Percentiles rank a stretch among this genome's conserved stretches.
phyloP scores from a whole-genome alignment of 805 yeast genomes.

The Metschnikowia borealis region DNA sequence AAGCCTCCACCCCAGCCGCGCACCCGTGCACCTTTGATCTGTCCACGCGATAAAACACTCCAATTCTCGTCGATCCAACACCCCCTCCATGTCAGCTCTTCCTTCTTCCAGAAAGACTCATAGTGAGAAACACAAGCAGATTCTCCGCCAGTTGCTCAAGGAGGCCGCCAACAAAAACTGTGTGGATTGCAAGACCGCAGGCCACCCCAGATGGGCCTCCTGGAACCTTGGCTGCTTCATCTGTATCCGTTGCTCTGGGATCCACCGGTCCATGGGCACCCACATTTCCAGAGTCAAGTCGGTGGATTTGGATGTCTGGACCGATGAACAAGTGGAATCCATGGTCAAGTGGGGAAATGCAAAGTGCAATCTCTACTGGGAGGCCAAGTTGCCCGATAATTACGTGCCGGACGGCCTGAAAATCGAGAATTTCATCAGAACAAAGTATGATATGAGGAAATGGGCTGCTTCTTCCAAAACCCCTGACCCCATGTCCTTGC shows the following conservation, averaged over 20 bases:
- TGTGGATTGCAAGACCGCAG: conserved; percentile 86
- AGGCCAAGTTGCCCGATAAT: conserved; percentile 62
- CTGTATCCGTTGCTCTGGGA: conserved; percentile 93
- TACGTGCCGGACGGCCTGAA: conserved; percentile 81
- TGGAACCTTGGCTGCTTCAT: conserved; percentile 93
- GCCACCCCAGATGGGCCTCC: conserved; percentile 97
- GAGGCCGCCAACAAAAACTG: conserved; percentile 77
- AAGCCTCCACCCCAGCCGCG: background rate
- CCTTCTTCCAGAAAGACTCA: conserved; percentile 44
- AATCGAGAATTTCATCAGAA: conserved; percentile 83
- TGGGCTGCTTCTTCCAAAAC: conserved; percentile 63
- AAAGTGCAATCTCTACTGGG: conserved; percentile 81
- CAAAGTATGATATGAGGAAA: conserved; percentile 86
- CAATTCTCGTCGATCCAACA: background rate
- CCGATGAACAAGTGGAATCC: conserved; percentile 80
- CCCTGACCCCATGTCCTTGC: conserved; percentile 55
- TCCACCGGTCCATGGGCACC: conserved; percentile 92
- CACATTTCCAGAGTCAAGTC: conserved; percentile 91
- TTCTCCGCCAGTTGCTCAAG: conserved; percentile 67
- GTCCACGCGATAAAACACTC: conserved; percentile 1
- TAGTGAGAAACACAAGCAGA: conserved; percentile 59
- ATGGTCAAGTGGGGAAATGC: conserved; percentile 86
- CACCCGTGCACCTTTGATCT: conserved; percentile 12
- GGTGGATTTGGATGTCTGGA: conserved; percentile 95
- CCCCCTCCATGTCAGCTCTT: conserved; percentile 24